These are phyloP conservation scores for Zanthoxylum bungeanum DNA, from an alignment of 345 rosid genomes.

Conservation along the genomic window DNA sequence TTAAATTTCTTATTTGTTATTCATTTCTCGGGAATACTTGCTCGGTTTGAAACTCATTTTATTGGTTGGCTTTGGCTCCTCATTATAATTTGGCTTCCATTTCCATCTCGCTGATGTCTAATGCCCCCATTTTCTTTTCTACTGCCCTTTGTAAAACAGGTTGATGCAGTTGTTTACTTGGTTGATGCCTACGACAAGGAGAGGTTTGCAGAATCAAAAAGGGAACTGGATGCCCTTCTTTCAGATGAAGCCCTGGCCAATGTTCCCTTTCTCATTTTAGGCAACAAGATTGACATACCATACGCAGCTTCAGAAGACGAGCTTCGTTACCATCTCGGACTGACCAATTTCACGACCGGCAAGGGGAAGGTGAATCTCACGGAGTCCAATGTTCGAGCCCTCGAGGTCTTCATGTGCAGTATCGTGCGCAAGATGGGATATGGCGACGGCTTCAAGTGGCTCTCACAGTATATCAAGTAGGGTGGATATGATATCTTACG, in stretches of 20 bases:
- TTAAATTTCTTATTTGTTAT: not conserved
- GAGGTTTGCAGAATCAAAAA: conserved; percentile 54
- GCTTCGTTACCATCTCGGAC: conserved; percentile 50
- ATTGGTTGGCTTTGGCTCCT: not conserved
- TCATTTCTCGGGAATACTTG: not conserved
- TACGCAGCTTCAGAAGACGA: conserved; percentile 56
- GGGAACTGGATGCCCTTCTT: conserved; percentile 54
- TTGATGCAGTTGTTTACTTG: conserved; percentile 60
- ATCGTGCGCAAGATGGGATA: conserved; percentile 64
- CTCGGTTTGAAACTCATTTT: not conserved
- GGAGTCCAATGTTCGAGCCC: conserved; percentile 43
- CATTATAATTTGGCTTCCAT: not conserved
- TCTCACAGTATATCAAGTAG: conserved; percentile 66
- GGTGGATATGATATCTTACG: conserved; percentile 7
- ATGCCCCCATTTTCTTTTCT: not conserved
- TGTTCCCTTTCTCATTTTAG: conserved; percentile 56
- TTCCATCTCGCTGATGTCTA: not conserved
- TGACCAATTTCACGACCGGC: conserved; percentile 50
- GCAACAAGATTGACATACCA: conserved; percentile 60
- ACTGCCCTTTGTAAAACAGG: conserved; percentile 18
- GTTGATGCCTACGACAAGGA: conserved; percentile 66
- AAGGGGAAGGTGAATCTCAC: conserved; percentile 47
- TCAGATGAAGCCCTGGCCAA: conserved; percentile 48
- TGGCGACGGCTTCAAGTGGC: conserved; percentile 65
- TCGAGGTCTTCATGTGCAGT: conserved; percentile 66